These are phyloP conservation scores for Dryas integrifolia DNA, from an alignment of 331 rosid genomes.

Conservation along the genomic window DNA sequence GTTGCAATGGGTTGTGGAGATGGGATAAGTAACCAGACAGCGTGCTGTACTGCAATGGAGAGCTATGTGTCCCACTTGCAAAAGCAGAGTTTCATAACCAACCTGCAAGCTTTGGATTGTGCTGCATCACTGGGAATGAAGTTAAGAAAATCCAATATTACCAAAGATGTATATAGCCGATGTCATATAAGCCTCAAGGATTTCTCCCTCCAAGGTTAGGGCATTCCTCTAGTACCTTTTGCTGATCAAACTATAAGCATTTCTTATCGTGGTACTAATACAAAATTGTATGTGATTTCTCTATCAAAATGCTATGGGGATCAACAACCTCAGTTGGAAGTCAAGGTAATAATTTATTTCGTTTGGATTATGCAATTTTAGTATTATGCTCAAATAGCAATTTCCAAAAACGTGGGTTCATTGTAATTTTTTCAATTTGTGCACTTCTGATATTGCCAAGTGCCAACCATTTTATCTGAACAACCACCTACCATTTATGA, in stretches of 20 bases:
- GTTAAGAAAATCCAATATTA: slow-evolving; percentile 55
- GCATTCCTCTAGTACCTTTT: slow-evolving; percentile 18
- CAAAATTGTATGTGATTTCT: slow-evolving; percentile 13
- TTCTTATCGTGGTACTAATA: slow-evolving; percentile 33
- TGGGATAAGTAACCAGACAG: slow-evolving; percentile 60
- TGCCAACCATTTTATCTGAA: neutral
- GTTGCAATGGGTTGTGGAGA: slow-evolving; percentile 65
- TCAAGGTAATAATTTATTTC: slow-evolving; percentile 60
- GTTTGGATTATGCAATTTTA: neutral
- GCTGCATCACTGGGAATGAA: slow-evolving; percentile 79
- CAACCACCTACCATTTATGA: neutral
- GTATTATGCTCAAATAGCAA: neutral
- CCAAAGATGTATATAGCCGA: slow-evolving; percentile 63
- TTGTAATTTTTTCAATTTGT: neutral
- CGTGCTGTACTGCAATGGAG: slow-evolving; percentile 81
- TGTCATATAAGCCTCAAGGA: slow-evolving; percentile 89
- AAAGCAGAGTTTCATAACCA: slow-evolving; percentile 91
- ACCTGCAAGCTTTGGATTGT: slow-evolving; percentile 93
- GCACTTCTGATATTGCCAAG: neutral
- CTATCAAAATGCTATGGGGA: slow-evolving; percentile 36
- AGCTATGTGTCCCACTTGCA: slow-evolving; percentile 89
- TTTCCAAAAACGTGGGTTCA: neutral
- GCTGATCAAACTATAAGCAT: slow-evolving; percentile 9
- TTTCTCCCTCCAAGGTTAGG: slow-evolving; percentile 93
- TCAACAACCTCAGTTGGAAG: slow-evolving; percentile 64